Percentiles rank a stretch among this genome's conserved stretches.
phyloP scores from a whole-genome alignment of 768 basidiomycete genomes.

The Termitomyces sp. region DNA sequence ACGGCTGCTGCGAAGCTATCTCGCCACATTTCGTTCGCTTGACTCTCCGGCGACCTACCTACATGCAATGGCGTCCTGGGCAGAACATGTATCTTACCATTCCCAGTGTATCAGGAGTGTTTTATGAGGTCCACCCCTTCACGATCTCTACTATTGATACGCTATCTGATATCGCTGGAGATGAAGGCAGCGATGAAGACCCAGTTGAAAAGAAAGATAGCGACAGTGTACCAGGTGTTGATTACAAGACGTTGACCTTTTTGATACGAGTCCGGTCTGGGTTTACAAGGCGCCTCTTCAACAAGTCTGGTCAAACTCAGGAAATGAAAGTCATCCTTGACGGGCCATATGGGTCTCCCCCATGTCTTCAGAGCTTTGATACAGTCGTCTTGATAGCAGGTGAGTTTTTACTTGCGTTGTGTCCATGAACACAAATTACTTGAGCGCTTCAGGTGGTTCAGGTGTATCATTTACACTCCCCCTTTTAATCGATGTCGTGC shows the following conservation, averaged over 20 bases:
- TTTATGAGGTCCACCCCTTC: conserved; percentile 57
- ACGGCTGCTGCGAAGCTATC: conserved; percentile 36
- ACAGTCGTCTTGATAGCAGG: conserved; percentile 46
- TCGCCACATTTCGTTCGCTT: conserved; percentile 44
- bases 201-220: background rate
- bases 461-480: conserved; percentile 45
- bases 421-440: background rate
- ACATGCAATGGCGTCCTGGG: conserved; percentile 44
- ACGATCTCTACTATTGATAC: conserved; percentile 46
- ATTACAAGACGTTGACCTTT: conserved; percentile 34
- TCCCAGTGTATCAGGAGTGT: conserved; percentile 37
- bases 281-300: conserved; percentile 46
- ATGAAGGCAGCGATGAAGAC: background rate
- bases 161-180: background rate
- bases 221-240: background rate
- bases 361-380: conserved; percentile 34
- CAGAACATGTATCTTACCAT: conserved; percentile 50
- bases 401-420: background rate
- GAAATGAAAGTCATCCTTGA: conserved; percentile 47
- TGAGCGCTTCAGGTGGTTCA: conserved; percentile 31
- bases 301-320: conserved; percentile 19
- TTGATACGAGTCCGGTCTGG: conserved; percentile 55
- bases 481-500: conserved; percentile 35
- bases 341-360: conserved; percentile 50
- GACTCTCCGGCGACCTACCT: conserved; percentile 31